These are phyloP conservation scores for Borovskyia barvae DNA, from an alignment of 208 protist genomes.

Conservation along the genomic window DNA sequence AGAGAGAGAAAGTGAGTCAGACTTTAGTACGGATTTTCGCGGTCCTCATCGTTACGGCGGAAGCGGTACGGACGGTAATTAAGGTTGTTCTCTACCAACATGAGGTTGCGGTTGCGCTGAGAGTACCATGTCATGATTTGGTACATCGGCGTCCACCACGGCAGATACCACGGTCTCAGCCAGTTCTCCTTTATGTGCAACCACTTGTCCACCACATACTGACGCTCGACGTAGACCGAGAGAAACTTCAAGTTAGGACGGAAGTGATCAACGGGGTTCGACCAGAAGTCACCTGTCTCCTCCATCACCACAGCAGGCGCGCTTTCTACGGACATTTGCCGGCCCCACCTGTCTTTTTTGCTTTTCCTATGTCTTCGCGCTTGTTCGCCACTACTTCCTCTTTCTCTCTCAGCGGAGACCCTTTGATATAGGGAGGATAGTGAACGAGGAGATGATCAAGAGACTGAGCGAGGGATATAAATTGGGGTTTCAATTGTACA, in stretches of 20 bases:
- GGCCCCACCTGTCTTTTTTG: not conserved
- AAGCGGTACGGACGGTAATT: constrained; percentile 90
- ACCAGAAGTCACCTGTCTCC: constrained; percentile 73
- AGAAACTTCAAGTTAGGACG: constrained; percentile 86
- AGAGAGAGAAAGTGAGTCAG: not conserved
- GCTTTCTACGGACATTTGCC: constrained; percentile 34
- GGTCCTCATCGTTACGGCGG: constrained; percentile 89
- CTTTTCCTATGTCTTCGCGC: not conserved
- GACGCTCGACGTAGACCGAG: constrained; percentile 83
- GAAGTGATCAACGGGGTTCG: constrained; percentile 91
- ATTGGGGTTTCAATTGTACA: too few relatives aligned
- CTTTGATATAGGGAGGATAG: too few relatives aligned
- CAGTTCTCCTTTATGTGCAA: constrained; percentile 78
- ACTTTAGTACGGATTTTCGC: constrained; percentile 85
- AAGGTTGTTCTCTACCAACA: constrained; percentile 89
- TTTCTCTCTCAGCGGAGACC: too few relatives aligned
- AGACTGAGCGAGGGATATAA: too few relatives aligned
- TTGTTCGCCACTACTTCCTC: too few relatives aligned
- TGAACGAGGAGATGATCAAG: too few relatives aligned
- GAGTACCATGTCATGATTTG: constrained; percentile 79
- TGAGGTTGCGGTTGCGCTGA: constrained; percentile 87
- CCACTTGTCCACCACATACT: constrained; percentile 79
- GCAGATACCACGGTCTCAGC: constrained; percentile 81
- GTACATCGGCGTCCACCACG: constrained; percentile 88
- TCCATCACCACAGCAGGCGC: constrained; percentile 19